Percentiles rank a stretch among this genome's conserved stretches.
phyloP scores from a whole-genome alignment of 2,329 filamentous ascomycete species.

The Fusarium hainanense region DNA sequence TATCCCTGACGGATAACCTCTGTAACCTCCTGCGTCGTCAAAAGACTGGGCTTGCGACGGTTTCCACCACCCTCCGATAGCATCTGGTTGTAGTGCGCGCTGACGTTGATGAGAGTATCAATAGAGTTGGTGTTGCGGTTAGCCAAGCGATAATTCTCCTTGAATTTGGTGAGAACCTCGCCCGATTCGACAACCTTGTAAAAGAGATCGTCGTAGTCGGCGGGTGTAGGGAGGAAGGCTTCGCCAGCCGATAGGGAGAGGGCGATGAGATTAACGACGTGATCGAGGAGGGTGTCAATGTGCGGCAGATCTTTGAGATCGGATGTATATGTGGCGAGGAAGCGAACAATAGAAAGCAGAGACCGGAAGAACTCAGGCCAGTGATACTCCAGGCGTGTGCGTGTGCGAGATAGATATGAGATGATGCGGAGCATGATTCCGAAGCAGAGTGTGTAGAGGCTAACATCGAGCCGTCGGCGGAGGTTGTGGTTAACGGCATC shows the following conservation, averaged over 20 bases:
- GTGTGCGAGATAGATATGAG: slow-evolving; percentile 83
- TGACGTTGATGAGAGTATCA: slow-evolving; percentile 84
- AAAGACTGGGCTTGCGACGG: slow-evolving; percentile 67
- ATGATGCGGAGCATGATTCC: slow-evolving; percentile 85
- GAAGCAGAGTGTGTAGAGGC: slow-evolving; percentile 83
- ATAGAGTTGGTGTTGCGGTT: slow-evolving; percentile 76
- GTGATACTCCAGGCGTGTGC: slow-evolving; percentile 86
- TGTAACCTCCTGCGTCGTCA: slow-evolving; percentile 86
- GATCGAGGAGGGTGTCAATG: slow-evolving; percentile 79
- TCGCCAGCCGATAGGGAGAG: slow-evolving; percentile 88
- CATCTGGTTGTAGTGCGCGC: slow-evolving; percentile 86
- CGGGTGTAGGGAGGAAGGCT: slow-evolving; percentile 86
- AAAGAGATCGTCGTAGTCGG: slow-evolving; percentile 94
- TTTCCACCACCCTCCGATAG: slow-evolving; percentile 66
- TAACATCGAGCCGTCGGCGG: slow-evolving; percentile 82
- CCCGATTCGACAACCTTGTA: slow-evolving; percentile 97
- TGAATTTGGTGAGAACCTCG: slow-evolving; percentile 83
- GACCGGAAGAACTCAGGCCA: slow-evolving; percentile 96
- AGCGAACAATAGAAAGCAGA: slow-evolving; percentile 86
- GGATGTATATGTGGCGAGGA: slow-evolving; percentile 85
- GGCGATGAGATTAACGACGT: slow-evolving; percentile 84
- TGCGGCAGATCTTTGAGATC: slow-evolving; percentile 77
- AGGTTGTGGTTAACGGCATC: slow-evolving; percentile 96
- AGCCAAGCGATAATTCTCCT: slow-evolving; percentile 75
- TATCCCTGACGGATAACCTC: slow-evolving; percentile 97